Base-by-base conservation (phyloP, 345 rosid genomes). In the Acer yangbiense region DNA sequence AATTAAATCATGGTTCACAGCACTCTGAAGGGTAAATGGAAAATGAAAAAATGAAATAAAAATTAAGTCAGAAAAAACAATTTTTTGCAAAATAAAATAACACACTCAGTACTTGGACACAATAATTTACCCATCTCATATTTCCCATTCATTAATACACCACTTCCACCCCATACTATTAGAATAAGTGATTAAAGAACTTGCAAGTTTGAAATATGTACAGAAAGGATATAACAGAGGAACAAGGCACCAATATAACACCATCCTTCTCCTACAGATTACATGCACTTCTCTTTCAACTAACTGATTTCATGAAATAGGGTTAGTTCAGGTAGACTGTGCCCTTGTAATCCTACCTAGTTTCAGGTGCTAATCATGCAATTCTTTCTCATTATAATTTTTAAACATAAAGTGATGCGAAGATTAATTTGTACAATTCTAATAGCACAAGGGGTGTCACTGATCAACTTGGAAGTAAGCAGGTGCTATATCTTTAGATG, bases 1-100 rank as follows among this genome's bases (percentile, higher is more conserved):
- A 78, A 95, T 93, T 71, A 80, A 87, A 79, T 96, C 99, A 71
- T 96, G 99, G 70, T 96, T 87, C 87, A 96, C 76, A 3, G 95
- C 99, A 91, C 97, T 94, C 98, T 95, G 87, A 3, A 57, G 69
- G 64, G 65, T 74, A 23, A 41, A 64, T 44, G 57, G 39, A 11
- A 43, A 68, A 71, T 21, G 8, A 65, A 69, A 50, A 43, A 78
- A 17, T 10, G 69, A 63, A 7, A 23, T 8, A 1, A 48, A 74
- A 76, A 20, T 62, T 21, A 27, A 14, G n/a, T 16, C 11, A 2
- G 10, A 68, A 58, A 48, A n/a, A 9, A 70, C 10, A 23, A 57
- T 32, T 21, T 12, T 46, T 35, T 27, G 20, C 27, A 44, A 67
- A 39, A n/a, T 7, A 18, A 72, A 25, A n/a, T 27, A 32, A 58